Base-by-base conservation (phyloP, 768 basidiomycete species). In the Gymnopilus junonius region DNA sequence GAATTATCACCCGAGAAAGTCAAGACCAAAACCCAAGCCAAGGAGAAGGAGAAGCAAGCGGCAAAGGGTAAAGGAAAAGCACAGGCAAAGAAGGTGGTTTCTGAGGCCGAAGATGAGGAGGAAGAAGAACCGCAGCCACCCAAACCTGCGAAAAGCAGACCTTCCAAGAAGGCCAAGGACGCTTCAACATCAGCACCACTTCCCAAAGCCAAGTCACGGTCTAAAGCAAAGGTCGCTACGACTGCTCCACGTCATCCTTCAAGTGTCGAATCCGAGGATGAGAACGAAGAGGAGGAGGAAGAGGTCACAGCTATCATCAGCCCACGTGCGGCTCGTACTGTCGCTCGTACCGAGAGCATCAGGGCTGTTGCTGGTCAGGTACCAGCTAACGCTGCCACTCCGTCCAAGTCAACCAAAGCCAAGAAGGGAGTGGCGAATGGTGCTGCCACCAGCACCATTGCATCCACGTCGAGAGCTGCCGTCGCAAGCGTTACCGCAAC, bases 311-410 rank as follows among this genome's bases (percentile, higher is more conserved):
- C 58, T 10, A 45, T 69, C 35, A 54, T 69, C 32, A 66, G 63
- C 53, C 63, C 68, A 8, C 48, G 63, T 8, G 57, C 56, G 8
- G 25, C 62, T 21, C 58, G 65, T 11, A 62, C 60, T n/a, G 3
- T 69, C 8, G 45, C 50, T 5, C 58, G 68, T 10, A 70, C 67
- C 17, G 75, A 74, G 25, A 78, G 76, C 42, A 61, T 78, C 8
- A 71, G 65, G 27, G 72, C 69, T 3, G 69, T 68, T 12, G 71
- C 75, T 39, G 72, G 69, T 4, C 71, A 64, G 29, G 48, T 67
- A 23, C 48, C 57, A 4, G 40, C 65, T 43, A 53, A 48, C 54
- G n/a, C 60, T 27, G 50, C 57, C 46, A 32, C 61, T 21, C 15
- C 59, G 1, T 46, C 55, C 40, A 55, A 31, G 32, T 60, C 46